phyloP scores from a whole-genome alignment of 345 rosid genomes.

The Citrus glauca region DNA sequence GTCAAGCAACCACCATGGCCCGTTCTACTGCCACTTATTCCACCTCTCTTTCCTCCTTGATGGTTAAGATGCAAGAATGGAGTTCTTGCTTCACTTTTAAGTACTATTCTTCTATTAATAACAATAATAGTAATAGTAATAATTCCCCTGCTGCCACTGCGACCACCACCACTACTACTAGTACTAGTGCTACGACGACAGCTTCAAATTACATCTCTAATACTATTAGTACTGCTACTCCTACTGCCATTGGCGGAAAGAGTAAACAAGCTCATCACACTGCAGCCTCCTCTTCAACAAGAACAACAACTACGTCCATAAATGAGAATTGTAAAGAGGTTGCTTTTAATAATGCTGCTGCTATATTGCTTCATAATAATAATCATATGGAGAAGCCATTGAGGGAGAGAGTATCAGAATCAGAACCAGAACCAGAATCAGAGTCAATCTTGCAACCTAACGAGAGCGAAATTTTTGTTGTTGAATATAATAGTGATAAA shows the following conservation, averaged over 20 bases:
- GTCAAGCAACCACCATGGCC: conserved; percentile 23
- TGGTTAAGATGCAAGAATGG: conserved; percentile 36
- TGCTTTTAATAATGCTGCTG: background rate
- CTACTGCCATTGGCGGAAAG: background rate
- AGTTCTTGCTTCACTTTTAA: conserved; percentile 27
- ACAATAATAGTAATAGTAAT: no score
- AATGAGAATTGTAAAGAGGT: background rate
- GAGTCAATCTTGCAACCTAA: background rate
- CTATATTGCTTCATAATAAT: background rate
- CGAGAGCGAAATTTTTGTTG: background rate
- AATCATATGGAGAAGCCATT: conserved; percentile 47
- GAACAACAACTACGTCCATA: background rate
- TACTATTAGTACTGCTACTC: background rate
- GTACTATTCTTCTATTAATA: background rate
- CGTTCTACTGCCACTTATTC: conserved; percentile 22
- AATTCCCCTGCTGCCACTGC: background rate
- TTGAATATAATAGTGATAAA: background rate
- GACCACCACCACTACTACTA: background rate
- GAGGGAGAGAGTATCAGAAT: conserved; percentile 53
- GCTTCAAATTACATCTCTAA: background rate
- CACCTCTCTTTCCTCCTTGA: conserved; percentile 27
- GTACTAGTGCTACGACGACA: background rate
- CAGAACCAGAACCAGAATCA: conserved; percentile 5
- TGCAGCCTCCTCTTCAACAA: background rate
- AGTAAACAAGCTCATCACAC: background rate